Conservation (phyloP, 495 filamentous ascomycete genomes). For the Aspergillus cristatus region DNA sequence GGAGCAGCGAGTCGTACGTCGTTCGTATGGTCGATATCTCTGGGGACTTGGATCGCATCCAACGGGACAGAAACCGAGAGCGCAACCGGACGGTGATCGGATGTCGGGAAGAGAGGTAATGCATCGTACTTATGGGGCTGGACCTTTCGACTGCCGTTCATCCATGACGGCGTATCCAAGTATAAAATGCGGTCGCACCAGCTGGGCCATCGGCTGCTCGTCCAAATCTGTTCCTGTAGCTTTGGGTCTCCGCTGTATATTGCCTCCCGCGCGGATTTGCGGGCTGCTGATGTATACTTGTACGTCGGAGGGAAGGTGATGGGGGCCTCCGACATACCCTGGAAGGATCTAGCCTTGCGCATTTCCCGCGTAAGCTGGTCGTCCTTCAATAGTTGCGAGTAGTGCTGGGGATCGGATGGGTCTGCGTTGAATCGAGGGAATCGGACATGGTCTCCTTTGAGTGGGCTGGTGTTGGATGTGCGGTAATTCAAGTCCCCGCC, state of each 20-base stretch:
- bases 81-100: conserved; percentile 79
- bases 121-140: conserved; percentile 54
- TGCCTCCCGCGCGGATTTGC: conserved; percentile 20
- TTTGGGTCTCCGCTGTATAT: conserved; percentile 12
- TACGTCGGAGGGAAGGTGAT: conserved; percentile 88
- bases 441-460: conserved; percentile 32
- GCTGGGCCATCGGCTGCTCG: conserved; percentile 72
- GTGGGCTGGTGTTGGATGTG: conserved; percentile 53
- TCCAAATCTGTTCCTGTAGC: conserved; percentile 60
- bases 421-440: conserved; percentile 54
- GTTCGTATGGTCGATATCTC: conserved; percentile 8
- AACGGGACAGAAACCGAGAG: conserved; percentile 54
- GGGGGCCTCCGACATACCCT: conserved; percentile 64
- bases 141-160: conserved; percentile 26
- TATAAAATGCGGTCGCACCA: conserved; percentile 93
- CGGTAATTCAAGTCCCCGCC: conserved; percentile 95
- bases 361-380: conserved; percentile 75
- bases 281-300: conserved; percentile 54
- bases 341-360: conserved; percentile 53
- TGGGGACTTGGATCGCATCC: conserved; percentile 11
- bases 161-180: conserved; percentile 50
- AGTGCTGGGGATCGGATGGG: conserved; percentile 40
- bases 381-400: conserved; percentile 50
- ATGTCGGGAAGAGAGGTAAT: conserved; percentile 63
- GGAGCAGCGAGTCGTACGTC: conserved; percentile 32